phyloP scores from a whole-genome alignment of 169 alveolate species.

The Miamiensis avidus region DNA sequence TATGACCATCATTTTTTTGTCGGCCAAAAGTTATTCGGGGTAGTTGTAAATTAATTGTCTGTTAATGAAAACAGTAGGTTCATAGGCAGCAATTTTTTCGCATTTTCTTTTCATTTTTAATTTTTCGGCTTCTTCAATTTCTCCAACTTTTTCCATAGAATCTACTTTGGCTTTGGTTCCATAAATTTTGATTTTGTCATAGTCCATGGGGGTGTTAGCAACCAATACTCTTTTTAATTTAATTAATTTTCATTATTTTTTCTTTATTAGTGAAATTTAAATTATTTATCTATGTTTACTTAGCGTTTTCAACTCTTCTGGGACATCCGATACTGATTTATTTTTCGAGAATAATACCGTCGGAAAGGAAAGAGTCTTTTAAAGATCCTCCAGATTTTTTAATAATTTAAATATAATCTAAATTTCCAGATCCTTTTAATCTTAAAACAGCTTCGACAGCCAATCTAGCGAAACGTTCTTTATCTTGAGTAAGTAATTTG shows the following conservation, averaged over 20 bases:
- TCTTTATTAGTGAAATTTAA: background rate
- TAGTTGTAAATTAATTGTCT: conserved; percentile 99
- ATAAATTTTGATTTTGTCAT: conserved; percentile 98
- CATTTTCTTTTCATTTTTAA: conserved; percentile 97
- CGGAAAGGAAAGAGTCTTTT: conserved; percentile 96
- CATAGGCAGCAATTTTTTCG: conserved; percentile 94
- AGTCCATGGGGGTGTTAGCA: conserved; percentile 99
- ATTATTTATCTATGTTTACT: conserved; percentile 5
- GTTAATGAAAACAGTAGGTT: conserved; percentile 98
- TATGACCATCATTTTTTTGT: conserved; percentile 96
- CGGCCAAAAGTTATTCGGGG: conserved; percentile 97
- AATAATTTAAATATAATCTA: conserved; percentile 93
- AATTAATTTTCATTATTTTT: background rate
- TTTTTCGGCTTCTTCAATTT: conserved; percentile 97
- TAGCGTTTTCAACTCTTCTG: conserved; percentile 80
- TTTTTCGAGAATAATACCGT: conserved; percentile 99
- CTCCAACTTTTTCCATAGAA: conserved; percentile 97
- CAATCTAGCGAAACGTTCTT: conserved; percentile 95
- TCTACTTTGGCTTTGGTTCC: conserved; percentile 99
- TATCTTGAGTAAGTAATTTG: conserved; percentile 94
- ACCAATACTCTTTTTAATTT: conserved; percentile 76
- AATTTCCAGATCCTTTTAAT: conserved; percentile 85
- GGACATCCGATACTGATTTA: conserved; percentile 96
- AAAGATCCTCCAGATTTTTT: conserved; percentile 98
- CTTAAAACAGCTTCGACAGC: conserved; percentile 98